Conservation (phyloP, 2,329 filamentous ascomycete genomes). For the Aspergillus versicolor region DNA sequence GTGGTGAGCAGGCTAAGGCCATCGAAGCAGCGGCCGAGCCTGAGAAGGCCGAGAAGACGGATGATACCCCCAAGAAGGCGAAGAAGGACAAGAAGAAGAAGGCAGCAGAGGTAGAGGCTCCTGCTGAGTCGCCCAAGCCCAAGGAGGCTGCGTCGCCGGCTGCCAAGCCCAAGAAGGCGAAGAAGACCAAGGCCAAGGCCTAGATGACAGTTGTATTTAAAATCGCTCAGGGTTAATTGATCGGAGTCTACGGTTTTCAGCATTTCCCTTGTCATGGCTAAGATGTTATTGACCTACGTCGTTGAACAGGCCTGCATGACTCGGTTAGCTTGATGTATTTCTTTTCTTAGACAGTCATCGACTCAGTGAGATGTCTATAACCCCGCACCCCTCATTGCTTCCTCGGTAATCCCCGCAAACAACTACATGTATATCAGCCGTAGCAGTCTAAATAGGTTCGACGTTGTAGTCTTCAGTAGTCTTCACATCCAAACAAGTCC, state of each 20-base stretch:
- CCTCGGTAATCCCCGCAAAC: not conserved
- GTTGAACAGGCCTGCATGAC: not conserved
- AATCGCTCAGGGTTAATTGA: not conserved
- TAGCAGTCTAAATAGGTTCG: not conserved
- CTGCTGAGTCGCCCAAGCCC: conserved; percentile 1
- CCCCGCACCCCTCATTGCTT: not conserved
- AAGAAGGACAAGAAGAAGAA: conserved; percentile 35
- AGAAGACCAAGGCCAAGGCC: conserved; percentile 7
- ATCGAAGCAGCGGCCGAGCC: conserved; percentile 27
- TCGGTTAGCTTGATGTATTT: not conserved
- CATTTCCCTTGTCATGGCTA: not conserved
- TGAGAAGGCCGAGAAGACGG: conserved; percentile 17
- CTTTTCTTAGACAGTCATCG: not conserved
- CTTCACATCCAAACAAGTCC: not conserved
- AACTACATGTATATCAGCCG: not conserved
- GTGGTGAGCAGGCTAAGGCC: conserved; percentile 27
- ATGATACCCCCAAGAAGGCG: conserved; percentile 32
- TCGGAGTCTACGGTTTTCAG: not conserved
- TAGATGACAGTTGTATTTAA: not conserved
- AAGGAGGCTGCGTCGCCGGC: conserved; percentile 4
- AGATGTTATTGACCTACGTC: not conserved
- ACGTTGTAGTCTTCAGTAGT: not conserved
- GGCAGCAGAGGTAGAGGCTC: conserved; percentile 18
- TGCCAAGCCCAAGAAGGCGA: not conserved
- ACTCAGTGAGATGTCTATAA: not conserved